Evolutionary conservation across 208 protist species (phyloP), one percentile per base, ranked within the genome.

Genomic region (Eutreptiella sp.): DNA sequence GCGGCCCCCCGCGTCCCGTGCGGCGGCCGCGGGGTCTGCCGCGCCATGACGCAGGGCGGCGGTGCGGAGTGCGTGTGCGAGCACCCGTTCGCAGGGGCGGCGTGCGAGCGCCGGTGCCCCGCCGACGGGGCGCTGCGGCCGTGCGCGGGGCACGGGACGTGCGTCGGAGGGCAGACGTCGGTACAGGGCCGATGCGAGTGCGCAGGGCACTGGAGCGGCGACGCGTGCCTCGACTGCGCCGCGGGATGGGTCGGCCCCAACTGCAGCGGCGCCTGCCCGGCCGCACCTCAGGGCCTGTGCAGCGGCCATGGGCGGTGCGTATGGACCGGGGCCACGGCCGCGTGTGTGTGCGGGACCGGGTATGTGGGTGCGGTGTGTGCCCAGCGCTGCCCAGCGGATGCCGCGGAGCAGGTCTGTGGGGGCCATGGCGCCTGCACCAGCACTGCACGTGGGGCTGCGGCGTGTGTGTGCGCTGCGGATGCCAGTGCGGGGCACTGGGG

Each of bases 131-230:
- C 23, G 19, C 7, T 11, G n/a, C 33, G 39, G 14, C 50, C 50
- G 14, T 64, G 58, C 58, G 46, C 29, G 16, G 58, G 58, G 4
- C 58, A 64, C 58, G 58, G 58, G 5, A 41, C 43, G 9, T 64
- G 58, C 53, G 50, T 43, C 50, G 11, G 14, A 11, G 4, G 7
- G 5, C 58, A 63, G 58, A 5, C 9, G 23, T 45, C 29, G 59
- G 58, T 23, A 45, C 48, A n/a, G n/a, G n/a, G n/a, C n/a, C n/a
- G 50, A 9, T 57, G 50, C 36, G 29, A 57, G 50, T 57, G 50
- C 36, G 9, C 14, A 9, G 50, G 50, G 9, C 33, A 57, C 50
- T 57, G 7, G 11, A 33, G 39, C 36, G 50, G 50, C 28, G 50
- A 24, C 14, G 50, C 33, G n/a, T 57, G 50, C 36, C 31, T 19